Conservation (phyloP, 169 alveolate species). For the Hepatocystis sp. region DNA sequence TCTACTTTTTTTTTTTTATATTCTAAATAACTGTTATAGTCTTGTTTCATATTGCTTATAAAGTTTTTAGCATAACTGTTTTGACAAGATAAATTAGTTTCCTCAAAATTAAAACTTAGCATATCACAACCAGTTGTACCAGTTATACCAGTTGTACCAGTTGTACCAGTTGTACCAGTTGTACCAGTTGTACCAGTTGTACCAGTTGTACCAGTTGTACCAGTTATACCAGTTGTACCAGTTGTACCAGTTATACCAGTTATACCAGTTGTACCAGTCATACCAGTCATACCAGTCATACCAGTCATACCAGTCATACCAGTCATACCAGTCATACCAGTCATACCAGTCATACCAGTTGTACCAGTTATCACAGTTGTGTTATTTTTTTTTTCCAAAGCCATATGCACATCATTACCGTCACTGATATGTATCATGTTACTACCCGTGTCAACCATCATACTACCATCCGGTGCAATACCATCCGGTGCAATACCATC, state of each 20-base stretch:
- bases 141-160: neutral
- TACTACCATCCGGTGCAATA: neutral
- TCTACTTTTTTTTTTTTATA: constrained; percentile 62
- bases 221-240: neutral
- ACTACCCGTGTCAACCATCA: too few relatives aligned
- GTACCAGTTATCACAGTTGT: neutral
- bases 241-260: neutral
- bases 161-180: neutral
- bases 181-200: neutral
- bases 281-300: neutral
- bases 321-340: neutral
- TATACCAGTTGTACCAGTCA: neutral
- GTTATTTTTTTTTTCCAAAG: neutral
- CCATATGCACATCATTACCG: too few relatives aligned
- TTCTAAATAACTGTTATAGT: constrained; percentile 36
- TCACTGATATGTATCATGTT: neutral
- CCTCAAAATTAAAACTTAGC: constrained; percentile 58
- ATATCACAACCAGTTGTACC: neutral
- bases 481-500: neutral
- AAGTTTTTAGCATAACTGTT: constrained; percentile 57
- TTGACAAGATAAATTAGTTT: constrained; percentile 30
- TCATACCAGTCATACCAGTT: neutral
- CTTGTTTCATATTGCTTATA: constrained; percentile 57
- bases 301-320: neutral
- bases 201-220: neutral